A percentile compares a stretch with the other conserved stretches of the same genome.
Conservation (phyloP, 495 filamentous ascomycete genomes). For the Aspergillus campestris region DNA sequence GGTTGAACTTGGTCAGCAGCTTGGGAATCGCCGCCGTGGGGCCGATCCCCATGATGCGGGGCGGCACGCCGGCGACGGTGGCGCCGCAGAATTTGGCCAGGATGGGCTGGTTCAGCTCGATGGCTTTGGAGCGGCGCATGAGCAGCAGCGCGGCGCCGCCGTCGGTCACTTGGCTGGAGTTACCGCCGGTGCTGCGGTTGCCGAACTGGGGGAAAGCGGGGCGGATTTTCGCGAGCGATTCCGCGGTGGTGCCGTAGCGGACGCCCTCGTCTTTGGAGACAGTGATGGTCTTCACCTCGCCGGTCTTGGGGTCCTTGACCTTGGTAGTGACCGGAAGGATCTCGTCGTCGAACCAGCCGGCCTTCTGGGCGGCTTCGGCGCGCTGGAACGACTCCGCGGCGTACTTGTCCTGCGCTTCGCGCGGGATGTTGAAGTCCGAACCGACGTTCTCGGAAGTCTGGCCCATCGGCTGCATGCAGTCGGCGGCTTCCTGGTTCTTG, state of each 20-base stretch:
- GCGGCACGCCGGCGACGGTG: conserved; percentile 81
- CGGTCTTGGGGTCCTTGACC: conserved; percentile 75
- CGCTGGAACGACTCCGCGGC: conserved; percentile 79
- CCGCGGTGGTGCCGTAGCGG: conserved; percentile 79
- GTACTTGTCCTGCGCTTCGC: conserved; percentile 74
- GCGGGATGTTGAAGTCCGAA: conserved; percentile 74
- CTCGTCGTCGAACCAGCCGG: conserved; percentile 90
- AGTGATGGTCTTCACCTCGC: conserved; percentile 66
- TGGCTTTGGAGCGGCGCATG: conserved; percentile 87
- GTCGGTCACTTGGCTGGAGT: conserved; percentile 91
- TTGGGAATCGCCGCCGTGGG: conserved; percentile 93
- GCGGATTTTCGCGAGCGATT: conserved; percentile 74
- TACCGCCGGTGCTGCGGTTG: conserved; percentile 84
- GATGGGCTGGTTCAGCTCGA: conserved; percentile 83
- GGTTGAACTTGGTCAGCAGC: conserved; percentile 69
- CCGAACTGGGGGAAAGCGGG: conserved; percentile 88
- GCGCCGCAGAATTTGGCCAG: conserved; percentile 90
- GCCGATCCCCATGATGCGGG: conserved; percentile 95
- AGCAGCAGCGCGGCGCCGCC: conserved; percentile 80
- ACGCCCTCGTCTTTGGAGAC: conserved; percentile 82
- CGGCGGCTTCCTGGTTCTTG: conserved; percentile 63
- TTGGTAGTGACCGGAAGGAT: conserved; percentile 77
- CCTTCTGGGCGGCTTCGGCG: conserved; percentile 86
- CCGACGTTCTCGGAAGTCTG: conserved; percentile 97
- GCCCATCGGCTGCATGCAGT: conserved; percentile 94